A percentile compares a stretch with the other conserved stretches of the same genome.
Evolutionary conservation across 2,329 filamentous ascomycete species (phyloP).

Genomic region (Boeremia lycopersici): DNA sequence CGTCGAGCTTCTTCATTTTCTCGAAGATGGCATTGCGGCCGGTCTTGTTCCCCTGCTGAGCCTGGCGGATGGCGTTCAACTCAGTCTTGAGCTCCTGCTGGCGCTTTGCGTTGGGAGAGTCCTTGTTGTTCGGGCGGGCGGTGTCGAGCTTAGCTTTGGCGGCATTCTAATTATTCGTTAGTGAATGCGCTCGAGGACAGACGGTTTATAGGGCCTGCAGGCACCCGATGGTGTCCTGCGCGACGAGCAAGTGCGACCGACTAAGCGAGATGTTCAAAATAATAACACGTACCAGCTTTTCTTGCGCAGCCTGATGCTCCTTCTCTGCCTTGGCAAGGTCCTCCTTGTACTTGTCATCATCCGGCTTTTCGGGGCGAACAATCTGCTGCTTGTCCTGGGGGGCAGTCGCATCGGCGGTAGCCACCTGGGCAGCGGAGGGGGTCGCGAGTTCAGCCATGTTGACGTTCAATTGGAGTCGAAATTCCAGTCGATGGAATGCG

Average conservation of each 20-base stretch:
- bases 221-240: slow-evolving; percentile 18
- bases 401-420: slow-evolving; percentile 39
- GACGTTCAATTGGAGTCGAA: slow-evolving; percentile 29
- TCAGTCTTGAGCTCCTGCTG: slow-evolving; percentile 84
- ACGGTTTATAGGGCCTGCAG: slow-evolving; percentile 14
- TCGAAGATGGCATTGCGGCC: slow-evolving; percentile 79
- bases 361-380: slow-evolving; percentile 80
- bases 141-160: slow-evolving; percentile 88
- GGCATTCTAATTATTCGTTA: slow-evolving; percentile 66
- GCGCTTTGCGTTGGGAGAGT: slow-evolving; percentile 79
- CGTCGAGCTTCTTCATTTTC: slow-evolving; percentile 90
- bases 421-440: slow-evolving; percentile 43
- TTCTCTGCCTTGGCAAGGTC: slow-evolving; percentile 82
- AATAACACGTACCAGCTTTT: slow-evolving; percentile 63
- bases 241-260: slow-evolving; percentile 5
- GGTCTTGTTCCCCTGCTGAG: slow-evolving; percentile 87
- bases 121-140: slow-evolving; percentile 80
- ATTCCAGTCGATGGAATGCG: slow-evolving; percentile 21
- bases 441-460: slow-evolving; percentile 48
- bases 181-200: background rate
- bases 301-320: slow-evolving; percentile 78
- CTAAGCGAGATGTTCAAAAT: slow-evolving; percentile 10
- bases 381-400: slow-evolving; percentile 46
- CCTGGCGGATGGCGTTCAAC: slow-evolving; percentile 80
- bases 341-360: slow-evolving; percentile 83